Conservation (phyloP, 2,329 filamentous ascomycete genomes). For the Ascochyta clinopodiicola region DNA sequence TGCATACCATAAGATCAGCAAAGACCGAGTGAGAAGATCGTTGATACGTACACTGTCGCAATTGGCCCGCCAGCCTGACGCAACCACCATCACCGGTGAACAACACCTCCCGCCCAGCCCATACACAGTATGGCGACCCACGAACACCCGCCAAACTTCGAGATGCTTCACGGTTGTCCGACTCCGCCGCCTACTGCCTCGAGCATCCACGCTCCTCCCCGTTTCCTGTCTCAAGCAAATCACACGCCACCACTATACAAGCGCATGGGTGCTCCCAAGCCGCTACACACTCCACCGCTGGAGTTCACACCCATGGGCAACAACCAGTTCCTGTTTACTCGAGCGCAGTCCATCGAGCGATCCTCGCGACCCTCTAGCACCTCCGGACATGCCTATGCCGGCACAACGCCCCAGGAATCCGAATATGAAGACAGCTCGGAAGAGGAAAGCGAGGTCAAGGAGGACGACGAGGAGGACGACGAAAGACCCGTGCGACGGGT, state of each 20-base stretch:
- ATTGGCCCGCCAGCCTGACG: conserved; percentile 42
- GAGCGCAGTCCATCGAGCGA: conserved; percentile 41
- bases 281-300: conserved; percentile 45
- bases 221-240: conserved; percentile 37
- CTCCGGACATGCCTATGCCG: conserved; percentile 42
- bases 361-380: conserved; percentile 48
- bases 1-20: conserved; percentile 42
- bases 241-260: conserved; percentile 45
- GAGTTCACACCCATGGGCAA: conserved; percentile 48
- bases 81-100: conserved; percentile 32
- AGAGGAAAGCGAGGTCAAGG: conserved; percentile 39
- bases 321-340: conserved; percentile 47
- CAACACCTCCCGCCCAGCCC: conserved; percentile 31
- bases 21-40: conserved; percentile 22
- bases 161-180: conserved; percentile 40
- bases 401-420: conserved; percentile 41
- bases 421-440: conserved; percentile 35
- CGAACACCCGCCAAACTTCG: conserved; percentile 37
- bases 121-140: conserved; percentile 38
- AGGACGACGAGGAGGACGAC: conserved; percentile 36
- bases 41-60: conserved; percentile 40
- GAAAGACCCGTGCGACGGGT: conserved; percentile 32
- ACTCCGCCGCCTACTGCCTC: conserved; percentile 49
- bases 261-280: conserved; percentile 37
- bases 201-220: conserved; percentile 34